Base-by-base conservation (phyloP, 768 basidiomycete species). In the Nevesoporus exiguus region DNA sequence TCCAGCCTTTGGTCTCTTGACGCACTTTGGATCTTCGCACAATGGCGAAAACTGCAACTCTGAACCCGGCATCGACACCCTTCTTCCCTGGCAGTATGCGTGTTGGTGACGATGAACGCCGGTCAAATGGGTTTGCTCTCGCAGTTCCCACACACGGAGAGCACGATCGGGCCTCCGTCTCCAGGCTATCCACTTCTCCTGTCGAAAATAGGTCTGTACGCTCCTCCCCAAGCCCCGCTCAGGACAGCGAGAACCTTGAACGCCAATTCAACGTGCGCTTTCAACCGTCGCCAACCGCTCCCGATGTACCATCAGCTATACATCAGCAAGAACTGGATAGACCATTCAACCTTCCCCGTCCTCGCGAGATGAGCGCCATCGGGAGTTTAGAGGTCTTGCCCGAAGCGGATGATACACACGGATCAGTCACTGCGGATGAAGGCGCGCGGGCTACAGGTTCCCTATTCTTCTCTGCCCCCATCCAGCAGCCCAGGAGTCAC, bases 21-120 rank as follows among this genome's bases (percentile, higher is more conserved):
- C 54, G 27, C 40, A 37, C 48, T 39, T 33, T 46, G 49, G 55
- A 41, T 41, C 40, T 22, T 41, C 40, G 40, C 40, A 22, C 40
- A 22, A 60, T 90, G 85, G 84, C 86, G 58, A 84, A 82, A 79
- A 88, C 83, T 64, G 85, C 81, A 64, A 79, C 86, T 55, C 75
- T 91, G 63, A 90, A 91, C 71, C 88, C 90, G 59, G 78, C 88
- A 57, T 92, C 89, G 54, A 84, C 84, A 68, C 90, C 90, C 47
- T 92, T 92, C 80, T 90, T 90, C 69, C 90, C 90, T 57, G 86
- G 86, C 51, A 63, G 52, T 51, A 66, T 81, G 61, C 82, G 83
- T 59, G 65, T 76, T 60, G 74, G 66, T 62, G 84, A 84, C 52
- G 83, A 85, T 54, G 84, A 85, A 50, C 74, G 72, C 11, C 40